phyloP scores from a whole-genome alignment of 2,329 filamentous ascomycete species.

The Nectriaceae sp. region DNA sequence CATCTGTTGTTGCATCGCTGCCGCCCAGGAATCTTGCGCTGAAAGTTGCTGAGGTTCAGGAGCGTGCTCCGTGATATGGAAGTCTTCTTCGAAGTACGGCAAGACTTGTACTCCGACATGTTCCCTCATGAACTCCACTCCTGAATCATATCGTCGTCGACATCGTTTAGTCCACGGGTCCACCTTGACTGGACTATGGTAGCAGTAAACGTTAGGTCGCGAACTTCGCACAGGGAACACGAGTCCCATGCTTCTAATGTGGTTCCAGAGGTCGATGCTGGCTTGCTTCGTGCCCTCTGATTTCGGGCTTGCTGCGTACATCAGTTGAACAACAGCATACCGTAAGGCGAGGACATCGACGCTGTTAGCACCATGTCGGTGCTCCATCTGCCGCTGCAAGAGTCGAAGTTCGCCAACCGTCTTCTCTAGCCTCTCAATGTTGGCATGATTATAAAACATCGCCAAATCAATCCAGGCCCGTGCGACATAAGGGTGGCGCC shows the following conservation, averaged over 20 bases:
- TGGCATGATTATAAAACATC: constrained; percentile 40
- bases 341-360: constrained; percentile 40
- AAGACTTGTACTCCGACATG: constrained; percentile 40
- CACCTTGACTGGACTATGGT: constrained; percentile 45
- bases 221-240: constrained; percentile 39
- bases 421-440: constrained; percentile 38
- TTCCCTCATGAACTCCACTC: constrained; percentile 39
- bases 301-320: constrained; percentile 37
- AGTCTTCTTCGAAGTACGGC: constrained; percentile 47
- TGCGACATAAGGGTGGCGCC: constrained; percentile 45
- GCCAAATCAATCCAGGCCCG: constrained; percentile 45
- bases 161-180: constrained; percentile 48
- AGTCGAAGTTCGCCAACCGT: constrained; percentile 40
- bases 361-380: constrained; percentile 33
- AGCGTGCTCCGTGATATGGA: constrained; percentile 42
- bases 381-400: constrained; percentile 38
- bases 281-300: constrained; percentile 38
- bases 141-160: constrained; percentile 41
- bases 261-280: constrained; percentile 40
- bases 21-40: constrained; percentile 39
- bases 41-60: constrained; percentile 26
- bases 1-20: constrained; percentile 33
- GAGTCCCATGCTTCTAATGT: constrained; percentile 36
- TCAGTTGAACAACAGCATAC: constrained; percentile 43
- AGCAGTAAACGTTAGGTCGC: constrained; percentile 43